These are phyloP conservation scores for Chalciporus sphaerocephalus DNA, from an alignment of 768 basidiomycete genomes.

Conservation along the genomic window DNA sequence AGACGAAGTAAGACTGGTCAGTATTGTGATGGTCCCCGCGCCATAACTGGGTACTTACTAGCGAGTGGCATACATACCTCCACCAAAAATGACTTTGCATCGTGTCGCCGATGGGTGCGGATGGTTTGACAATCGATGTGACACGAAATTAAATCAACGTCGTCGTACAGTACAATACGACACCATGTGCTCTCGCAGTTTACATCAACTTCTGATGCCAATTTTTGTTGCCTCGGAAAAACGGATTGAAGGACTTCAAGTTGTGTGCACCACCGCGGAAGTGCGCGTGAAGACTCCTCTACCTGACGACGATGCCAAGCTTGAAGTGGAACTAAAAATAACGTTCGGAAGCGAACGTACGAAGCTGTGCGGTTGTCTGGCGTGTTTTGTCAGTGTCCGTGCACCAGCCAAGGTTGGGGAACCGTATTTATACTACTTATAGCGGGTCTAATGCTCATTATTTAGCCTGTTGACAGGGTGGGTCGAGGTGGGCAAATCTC, in stretches of 20 bases:
- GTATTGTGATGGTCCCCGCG: background rate
- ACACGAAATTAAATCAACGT: too few relatives aligned
- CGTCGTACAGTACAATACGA: background rate
- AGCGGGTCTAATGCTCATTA: too few relatives aligned
- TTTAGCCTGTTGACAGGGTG: too few relatives aligned
- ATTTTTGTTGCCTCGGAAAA: background rate
- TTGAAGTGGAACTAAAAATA: background rate
- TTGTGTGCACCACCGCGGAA: too few relatives aligned
- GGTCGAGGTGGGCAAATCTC: too few relatives aligned
- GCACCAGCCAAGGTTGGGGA: too few relatives aligned
- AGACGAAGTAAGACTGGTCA: too few relatives aligned
- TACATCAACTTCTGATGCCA: background rate
- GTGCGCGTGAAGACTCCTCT: too few relatives aligned
- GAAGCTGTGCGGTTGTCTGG: background rate
- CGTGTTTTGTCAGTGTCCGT: too few relatives aligned
- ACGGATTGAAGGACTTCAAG: too few relatives aligned
- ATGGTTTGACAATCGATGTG: slow-evolving; percentile 1
- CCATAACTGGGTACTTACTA: too few relatives aligned
- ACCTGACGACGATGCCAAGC: background rate
- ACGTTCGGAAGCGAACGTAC: background rate
- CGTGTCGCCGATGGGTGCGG: slow-evolving; percentile 1
- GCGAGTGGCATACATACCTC: background rate
- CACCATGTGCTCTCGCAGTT: background rate
- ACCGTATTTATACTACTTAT: background rate
- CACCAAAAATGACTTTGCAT: background rate